Evolutionary conservation across 176 grass and related monocot genomes (phyloP), one percentile per base, ranked within the genome.

Genomic region (Elymus sibiricus): DNA sequence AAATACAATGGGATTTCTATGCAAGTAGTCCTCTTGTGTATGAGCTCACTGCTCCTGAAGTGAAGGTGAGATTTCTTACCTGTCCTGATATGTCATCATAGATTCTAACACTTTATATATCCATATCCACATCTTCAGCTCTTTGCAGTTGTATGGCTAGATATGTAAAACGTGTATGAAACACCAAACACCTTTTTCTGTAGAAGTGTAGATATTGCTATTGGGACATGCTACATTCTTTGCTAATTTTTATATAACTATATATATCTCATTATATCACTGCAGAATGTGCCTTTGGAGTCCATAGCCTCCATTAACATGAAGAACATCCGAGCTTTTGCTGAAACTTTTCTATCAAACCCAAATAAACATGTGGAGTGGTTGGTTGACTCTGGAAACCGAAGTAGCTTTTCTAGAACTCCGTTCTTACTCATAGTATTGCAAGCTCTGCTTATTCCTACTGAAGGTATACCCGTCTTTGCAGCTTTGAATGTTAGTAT

Each of bases 1-100:
- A 90, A 80, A 88, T 98, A 44, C 89, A 91, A 47, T 95, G 91
- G 91, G 81, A 92, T 69, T 95, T 95, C 81, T 95, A 85, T 62
- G 74, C 70, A 67, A 77, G 88, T 78, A 93, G 86, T 80, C 78
- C 81, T 78, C 82, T 95, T 85, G 84, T 79, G 53, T 84, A 89
- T 72, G 84, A 92, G 61, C 19, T 86, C 79, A 83, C 43, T 70
- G 78, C 56, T 86, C 88, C 89, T 77, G 55, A 91, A 89, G 81
- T 80, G 82, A 98, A 92, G 96, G 96, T 98, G 81, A 79, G 38
- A 53, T 67, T 88, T 87, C 28, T 81, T 74, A 29, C 81, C 34
- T 74, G 32, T 67, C 12, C 29, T 61, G 2, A 39, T 83, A 76
- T 64, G 21, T 34, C 49, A 38, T 42, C 11, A 32, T 79, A 79